A percentile compares a stretch with the other conserved stretches of the same genome.
Conservation (phyloP, 139 green algal species). For the Picocystis salinarum region DNA sequence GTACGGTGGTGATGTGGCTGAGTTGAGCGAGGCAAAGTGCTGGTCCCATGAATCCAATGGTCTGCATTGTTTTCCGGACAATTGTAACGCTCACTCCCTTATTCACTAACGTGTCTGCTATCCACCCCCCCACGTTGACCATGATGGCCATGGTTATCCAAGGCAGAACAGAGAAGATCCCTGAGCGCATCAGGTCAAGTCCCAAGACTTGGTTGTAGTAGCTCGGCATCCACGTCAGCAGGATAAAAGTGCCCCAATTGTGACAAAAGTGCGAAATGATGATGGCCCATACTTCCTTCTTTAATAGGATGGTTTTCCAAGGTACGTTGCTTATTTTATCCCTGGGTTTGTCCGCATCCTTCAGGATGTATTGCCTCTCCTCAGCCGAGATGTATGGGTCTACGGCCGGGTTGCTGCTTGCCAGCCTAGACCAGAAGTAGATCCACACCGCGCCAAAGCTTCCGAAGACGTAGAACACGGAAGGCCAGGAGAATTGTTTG, state of each 20-base stretch:
- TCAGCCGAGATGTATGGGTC: background rate
- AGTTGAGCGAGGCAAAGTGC: constrained; percentile 8
- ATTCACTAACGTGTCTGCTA: constrained; percentile 18
- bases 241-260: constrained; percentile 29
- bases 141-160: constrained; percentile 23
- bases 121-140: constrained; percentile 8
- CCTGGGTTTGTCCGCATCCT: too few relatives aligned
- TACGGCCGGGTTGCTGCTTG: background rate
- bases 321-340: background rate
- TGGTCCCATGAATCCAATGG: constrained; percentile 16
- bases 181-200: constrained; percentile 10
- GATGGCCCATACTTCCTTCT: constrained; percentile 16
- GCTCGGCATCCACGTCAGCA: constrained; percentile 29
- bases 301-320: constrained; percentile 10
- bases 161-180: constrained; percentile 17
- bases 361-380: background rate
- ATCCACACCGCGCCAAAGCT: constrained; percentile 18
- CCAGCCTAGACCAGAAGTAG: constrained; percentile 8
- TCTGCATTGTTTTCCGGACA: constrained; percentile 27
- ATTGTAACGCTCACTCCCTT: constrained; percentile 4
- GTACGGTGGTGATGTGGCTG: too few relatives aligned
- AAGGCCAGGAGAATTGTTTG: background rate
- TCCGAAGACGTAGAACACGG: constrained; percentile 20
- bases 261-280: constrained; percentile 25
- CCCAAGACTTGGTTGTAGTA: constrained; percentile 17